Conservation (phyloP, 2,329 filamentous ascomycete genomes). For the Torrubiella hemipterigena region DNA sequence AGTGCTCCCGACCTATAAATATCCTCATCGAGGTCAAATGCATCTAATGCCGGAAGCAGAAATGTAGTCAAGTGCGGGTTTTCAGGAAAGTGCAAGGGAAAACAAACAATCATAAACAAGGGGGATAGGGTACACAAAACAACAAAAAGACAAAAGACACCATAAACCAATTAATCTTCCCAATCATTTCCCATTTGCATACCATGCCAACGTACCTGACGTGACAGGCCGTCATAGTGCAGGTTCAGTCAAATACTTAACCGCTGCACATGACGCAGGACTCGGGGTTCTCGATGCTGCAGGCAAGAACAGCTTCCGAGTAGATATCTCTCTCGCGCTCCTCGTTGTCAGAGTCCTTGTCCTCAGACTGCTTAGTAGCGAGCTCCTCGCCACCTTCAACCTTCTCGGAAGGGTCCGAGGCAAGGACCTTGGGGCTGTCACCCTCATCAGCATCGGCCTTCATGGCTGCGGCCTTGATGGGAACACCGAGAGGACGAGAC, state of each 20-base stretch:
- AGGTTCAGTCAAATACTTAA: no score
- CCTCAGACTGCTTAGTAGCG: slow-evolving; percentile 57
- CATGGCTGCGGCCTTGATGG: slow-evolving; percentile 54
- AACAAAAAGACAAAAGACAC: not conserved
- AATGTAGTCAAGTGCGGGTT: no score
- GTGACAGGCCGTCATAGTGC: no score
- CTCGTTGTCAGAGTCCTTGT: slow-evolving; percentile 57
- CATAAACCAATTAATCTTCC: no score
- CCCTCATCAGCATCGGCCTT: slow-evolving; percentile 68
- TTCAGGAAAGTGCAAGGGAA: no score
- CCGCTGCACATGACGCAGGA: slow-evolving; percentile 96
- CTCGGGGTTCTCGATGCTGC: slow-evolving; percentile 96
- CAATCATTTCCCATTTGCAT: no score
- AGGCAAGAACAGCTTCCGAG: slow-evolving; percentile 79
- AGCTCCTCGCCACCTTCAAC: slow-evolving; percentile 53
- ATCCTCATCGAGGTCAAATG: no score
- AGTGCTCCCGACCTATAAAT: no score
- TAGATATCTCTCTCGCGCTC: slow-evolving; percentile 87
- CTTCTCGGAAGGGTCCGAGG: slow-evolving; percentile 55
- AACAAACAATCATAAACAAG: no score
- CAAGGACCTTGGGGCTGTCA: slow-evolving; percentile 66
- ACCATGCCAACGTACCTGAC: no score
- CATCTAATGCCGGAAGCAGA: no score
- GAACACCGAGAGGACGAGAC: slow-evolving; percentile 36
- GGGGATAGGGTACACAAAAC: no score